These are phyloP conservation scores for Huntiella decipiens DNA, from an alignment of 2,329 filamentous ascomycete species.

Conservation along the genomic window DNA sequence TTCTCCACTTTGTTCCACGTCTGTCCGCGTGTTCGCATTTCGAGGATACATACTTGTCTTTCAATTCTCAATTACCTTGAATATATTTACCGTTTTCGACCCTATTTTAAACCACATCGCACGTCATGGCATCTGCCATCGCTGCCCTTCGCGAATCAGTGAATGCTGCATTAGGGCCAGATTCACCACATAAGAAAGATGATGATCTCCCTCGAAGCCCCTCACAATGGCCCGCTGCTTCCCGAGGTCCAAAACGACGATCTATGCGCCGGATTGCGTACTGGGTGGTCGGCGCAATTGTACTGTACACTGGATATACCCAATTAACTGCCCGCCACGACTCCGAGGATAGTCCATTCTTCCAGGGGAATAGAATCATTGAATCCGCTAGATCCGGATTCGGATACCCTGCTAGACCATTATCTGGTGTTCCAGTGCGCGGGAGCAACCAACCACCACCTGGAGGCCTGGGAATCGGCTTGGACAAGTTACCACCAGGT, in stretches of 20 bases:
- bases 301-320: conserved; percentile 1
- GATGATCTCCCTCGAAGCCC: conserved; percentile 28
- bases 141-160: conserved; percentile 10
- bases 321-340: conserved; percentile 2
- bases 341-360: conserved; percentile 9
- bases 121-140: conserved; percentile 2
- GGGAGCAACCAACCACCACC: conserved; percentile 8
- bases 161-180: conserved; percentile 19
- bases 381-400: background rate
- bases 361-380: conserved; percentile 2
- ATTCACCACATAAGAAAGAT: conserved; percentile 38
- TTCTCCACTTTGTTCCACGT: too few relatives aligned
- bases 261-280: conserved; percentile 32
- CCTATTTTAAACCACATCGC: too few relatives aligned
- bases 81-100: too few relatives aligned
- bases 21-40: too few relatives aligned
- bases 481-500: background rate
- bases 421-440: conserved; percentile 7
- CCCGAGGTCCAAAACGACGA: conserved; percentile 26
- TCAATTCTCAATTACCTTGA: too few relatives aligned
- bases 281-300: conserved; percentile 22
- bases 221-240: conserved; percentile 19
- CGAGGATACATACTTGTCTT: too few relatives aligned
- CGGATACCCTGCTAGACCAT: background rate
- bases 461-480: background rate